Conservation (phyloP, 164 flowering plant genomes). For the Cinnamomum chago region DNA sequence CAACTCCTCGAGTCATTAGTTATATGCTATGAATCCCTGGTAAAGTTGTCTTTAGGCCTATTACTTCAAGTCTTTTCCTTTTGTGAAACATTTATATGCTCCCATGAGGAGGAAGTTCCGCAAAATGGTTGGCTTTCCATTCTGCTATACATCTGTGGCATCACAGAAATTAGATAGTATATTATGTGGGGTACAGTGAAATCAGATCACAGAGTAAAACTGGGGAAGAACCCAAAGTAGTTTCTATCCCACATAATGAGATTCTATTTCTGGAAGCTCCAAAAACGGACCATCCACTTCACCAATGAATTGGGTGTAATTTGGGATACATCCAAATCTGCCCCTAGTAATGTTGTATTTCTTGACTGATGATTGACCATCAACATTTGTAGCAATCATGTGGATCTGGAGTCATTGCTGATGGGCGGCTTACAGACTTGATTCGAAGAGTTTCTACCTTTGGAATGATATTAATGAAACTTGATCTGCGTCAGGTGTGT, state of each 20-base stretch:
- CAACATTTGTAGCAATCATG: conserved; percentile 66
- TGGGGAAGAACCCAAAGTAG: background rate
- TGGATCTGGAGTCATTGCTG: conserved; percentile 83
- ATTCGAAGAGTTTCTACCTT: conserved; percentile 88
- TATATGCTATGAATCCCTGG: conserved; percentile 87
- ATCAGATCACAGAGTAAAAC: background rate
- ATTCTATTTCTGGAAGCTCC: background rate
- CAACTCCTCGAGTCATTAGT: conserved; percentile 79
- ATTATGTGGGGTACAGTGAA: background rate
- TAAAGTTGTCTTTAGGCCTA: conserved; percentile 17
- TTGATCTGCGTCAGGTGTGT: conserved; percentile 91
- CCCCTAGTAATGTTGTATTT: background rate
- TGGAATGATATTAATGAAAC: conserved; percentile 92
- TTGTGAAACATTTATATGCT: background rate
- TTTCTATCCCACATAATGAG: background rate
- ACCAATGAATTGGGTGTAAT: background rate
- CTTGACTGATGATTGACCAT: conserved; percentile 3
- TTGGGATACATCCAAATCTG: background rate
- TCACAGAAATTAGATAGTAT: background rate
- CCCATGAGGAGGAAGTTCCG: background rate
- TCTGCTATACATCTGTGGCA: background rate
- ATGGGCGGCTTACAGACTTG: conserved; percentile 87
- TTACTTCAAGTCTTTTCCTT: background rate
- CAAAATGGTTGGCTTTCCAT: background rate
- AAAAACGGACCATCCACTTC: background rate